Evolutionary conservation across 495 filamentous ascomycete species (phyloP), one percentile per base, ranked within the genome.

Genomic region (Penicillium riverlandense): DNA sequence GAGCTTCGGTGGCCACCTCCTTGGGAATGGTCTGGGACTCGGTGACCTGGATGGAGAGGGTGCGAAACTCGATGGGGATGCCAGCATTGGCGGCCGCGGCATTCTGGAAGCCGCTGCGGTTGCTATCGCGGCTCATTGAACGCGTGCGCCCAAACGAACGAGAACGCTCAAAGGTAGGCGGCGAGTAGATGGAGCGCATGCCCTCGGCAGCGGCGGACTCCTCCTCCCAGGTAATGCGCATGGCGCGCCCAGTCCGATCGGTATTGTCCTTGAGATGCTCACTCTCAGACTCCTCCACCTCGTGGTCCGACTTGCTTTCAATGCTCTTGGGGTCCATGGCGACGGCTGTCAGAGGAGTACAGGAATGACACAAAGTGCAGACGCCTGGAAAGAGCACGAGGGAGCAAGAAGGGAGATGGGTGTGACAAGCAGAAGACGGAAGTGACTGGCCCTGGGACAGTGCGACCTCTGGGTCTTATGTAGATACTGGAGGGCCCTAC

Each of bases 1-100:
- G 22, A 4, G 2, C 22, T 22, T 41, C 30, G 5, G 41, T 32
- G 16, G 44, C 27, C 0, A 43, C 40, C 16, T 61, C 48, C 29
- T 63, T 53, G n/a, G 65, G 48, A 10, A 46, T 55, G 34, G 45
- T 55, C 47, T 69, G 57, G 5, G 69, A 64, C 37, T 71, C 65
- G 8, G 69, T 67, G 31, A 75, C 59, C 36, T 71, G 67, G 38
- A 73, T 61, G 8, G 67, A 71, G 22, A 75, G 53, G 7, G 67
- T 68, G 12, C 70, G 71, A 41, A 70, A 75, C 37, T 67, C 67
- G 40, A 72, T 71, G 1, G 62, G 70, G 14, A 74, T 41, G 7
- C 55, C 61, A 13, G 55, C 43, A 29, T 41, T 53, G 33, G 42
- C 47, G 22, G 40, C 29, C n/a, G 40, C 42, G 7, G 38, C 22